These are phyloP conservation scores for Taiwanofungus camphoratus DNA, from an alignment of 1,284 basidiomycete genomes.

Conservation along the genomic window DNA sequence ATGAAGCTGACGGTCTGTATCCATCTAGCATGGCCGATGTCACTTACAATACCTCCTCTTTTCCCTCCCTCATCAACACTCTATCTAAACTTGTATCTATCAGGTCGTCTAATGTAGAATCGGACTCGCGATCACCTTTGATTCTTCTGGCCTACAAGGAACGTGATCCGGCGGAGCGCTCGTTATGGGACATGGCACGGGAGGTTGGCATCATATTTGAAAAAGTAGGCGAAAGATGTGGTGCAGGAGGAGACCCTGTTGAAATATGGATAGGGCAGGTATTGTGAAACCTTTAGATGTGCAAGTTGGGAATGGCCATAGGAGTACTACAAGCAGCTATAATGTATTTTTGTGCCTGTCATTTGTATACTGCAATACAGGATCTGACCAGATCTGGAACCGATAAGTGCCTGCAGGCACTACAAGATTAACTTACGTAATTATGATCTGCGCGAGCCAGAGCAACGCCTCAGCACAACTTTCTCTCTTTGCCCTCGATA, in stretches of 20 bases:
- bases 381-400: too few relatives aligned
- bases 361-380: too few relatives aligned
- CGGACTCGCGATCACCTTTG: slow-evolving; percentile 30
- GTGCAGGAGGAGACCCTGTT: slow-evolving; percentile 53
- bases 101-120: slow-evolving; percentile 1
- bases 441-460: too few relatives aligned
- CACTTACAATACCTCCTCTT: slow-evolving; percentile 83
- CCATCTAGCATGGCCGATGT: slow-evolving; percentile 82
- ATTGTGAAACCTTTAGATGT: too few relatives aligned
- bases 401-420: too few relatives aligned
- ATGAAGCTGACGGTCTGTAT: background rate
- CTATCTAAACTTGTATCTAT: slow-evolving; percentile 37
- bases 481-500: slow-evolving; percentile 1
- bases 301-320: too few relatives aligned
- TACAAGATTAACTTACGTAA: too few relatives aligned
- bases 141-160: slow-evolving; percentile 81
- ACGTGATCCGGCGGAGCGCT: slow-evolving; percentile 67
- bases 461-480: background rate
- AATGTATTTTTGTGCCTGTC: too few relatives aligned
- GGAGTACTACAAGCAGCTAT: too few relatives aligned
- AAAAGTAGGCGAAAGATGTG: slow-evolving; percentile 46
- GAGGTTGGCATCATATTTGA: slow-evolving; percentile 48
- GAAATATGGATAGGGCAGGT: slow-evolving; percentile 70
- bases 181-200: slow-evolving; percentile 55
- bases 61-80: slow-evolving; percentile 60